Percentiles rank a stretch among this genome's conserved stretches.
phyloP scores from a whole-genome alignment of 1,284 basidiomycete species.

The Ustilago esculenta region DNA sequence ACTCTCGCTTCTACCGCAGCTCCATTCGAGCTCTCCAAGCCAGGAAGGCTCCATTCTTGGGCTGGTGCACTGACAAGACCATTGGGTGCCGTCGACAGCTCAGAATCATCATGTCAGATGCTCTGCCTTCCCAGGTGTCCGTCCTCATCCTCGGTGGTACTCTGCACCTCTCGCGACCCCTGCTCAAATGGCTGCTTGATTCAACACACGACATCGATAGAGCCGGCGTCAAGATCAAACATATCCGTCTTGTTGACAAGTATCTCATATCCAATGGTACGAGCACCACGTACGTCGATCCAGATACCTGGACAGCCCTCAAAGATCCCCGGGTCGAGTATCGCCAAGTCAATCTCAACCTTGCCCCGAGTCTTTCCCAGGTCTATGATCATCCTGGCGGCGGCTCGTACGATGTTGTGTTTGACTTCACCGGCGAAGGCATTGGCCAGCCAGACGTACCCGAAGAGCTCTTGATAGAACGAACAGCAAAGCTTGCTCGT shows the following conservation, averaged over 20 bases:
- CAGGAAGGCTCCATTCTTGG: no score
- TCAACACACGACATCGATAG: conserved; percentile 3
- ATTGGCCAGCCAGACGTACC: conserved; percentile 26
- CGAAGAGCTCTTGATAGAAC: conserved; percentile 46
- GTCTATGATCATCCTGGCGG: conserved; percentile 34
- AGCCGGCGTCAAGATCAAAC: conserved; percentile 15
- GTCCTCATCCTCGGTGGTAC: conserved; percentile 55
- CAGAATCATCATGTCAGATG: conserved; percentile 2
- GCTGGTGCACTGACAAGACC: no score
- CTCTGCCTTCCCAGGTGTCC: conserved; percentile 30
- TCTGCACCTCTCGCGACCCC: conserved; percentile 33
- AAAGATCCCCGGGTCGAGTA: conserved; percentile 53
- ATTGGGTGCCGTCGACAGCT: no score
- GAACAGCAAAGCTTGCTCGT: conserved; percentile 47
- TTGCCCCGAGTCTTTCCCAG: conserved; percentile 17
- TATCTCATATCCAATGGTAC: conserved; percentile 31
- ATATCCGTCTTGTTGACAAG: conserved; percentile 56
- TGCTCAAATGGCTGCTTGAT: conserved; percentile 44
- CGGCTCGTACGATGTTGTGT: conserved; percentile 47
- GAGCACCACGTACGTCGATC: conserved; percentile 46
- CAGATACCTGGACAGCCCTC: conserved; percentile 31
- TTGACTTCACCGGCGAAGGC: conserved; percentile 58
- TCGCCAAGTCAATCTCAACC: conserved; percentile 50
- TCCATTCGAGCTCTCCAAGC: no score
- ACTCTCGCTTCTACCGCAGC: no score